Conservation (phyloP, 164 flowering plant genomes). For the Vitis rotundifolia region DNA sequence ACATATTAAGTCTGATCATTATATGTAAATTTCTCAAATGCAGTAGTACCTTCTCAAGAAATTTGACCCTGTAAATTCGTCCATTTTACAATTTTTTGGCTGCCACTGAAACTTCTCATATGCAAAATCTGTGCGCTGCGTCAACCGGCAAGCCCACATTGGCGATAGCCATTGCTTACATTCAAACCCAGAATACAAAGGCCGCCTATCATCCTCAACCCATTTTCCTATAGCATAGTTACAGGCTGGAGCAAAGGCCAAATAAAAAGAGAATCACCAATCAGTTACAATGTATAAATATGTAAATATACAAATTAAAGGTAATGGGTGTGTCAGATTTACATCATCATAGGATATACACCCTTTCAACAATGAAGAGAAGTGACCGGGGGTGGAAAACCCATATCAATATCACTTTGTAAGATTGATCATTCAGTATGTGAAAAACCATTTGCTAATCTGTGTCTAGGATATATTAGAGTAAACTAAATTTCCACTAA, state of each 20-base stretch:
- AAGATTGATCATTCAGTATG: background rate
- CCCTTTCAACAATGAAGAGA: too few relatives aligned
- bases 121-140: slow-evolving; percentile 72
- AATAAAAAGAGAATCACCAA: slow-evolving; percentile 4
- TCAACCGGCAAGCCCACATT: slow-evolving; percentile 90
- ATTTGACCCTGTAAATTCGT: slow-evolving; percentile 48
- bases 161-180: slow-evolving; percentile 80
- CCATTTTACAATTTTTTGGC: slow-evolving; percentile 62
- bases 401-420: background rate
- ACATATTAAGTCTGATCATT: too few relatives aligned
- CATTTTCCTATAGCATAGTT: slow-evolving; percentile 82
- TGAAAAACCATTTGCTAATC: background rate
- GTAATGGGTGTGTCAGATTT: too few relatives aligned
- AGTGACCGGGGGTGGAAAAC: background rate
- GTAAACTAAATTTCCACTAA: too few relatives aligned
- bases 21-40: background rate
- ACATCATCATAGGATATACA: background rate
- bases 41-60: slow-evolving; percentile 58
- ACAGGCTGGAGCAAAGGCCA: slow-evolving; percentile 46
- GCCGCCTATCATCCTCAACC: slow-evolving; percentile 54
- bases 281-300: background rate
- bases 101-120: slow-evolving; percentile 76
- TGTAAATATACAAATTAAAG: background rate
- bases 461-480: too few relatives aligned
- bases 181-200: slow-evolving; percentile 71